These are phyloP conservation scores for Alternaria novae-zelandiae DNA, from an alignment of 2,329 filamentous ascomycete species.

Conservation along the genomic window DNA sequence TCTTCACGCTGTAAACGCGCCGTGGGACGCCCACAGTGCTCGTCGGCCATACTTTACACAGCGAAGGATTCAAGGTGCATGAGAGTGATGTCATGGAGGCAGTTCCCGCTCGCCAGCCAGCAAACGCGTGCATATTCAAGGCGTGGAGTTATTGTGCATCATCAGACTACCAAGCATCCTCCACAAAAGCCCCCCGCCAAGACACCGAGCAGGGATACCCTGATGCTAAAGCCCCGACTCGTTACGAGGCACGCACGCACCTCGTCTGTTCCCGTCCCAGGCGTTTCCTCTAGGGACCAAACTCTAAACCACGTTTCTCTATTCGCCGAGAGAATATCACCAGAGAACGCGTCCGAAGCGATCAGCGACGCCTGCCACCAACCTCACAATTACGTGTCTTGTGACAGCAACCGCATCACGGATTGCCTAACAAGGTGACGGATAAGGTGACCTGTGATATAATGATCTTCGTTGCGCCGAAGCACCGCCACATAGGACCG, in stretches of 20 bases:
- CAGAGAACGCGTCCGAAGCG: neutral
- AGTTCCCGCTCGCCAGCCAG: neutral
- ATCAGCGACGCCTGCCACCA: neutral
- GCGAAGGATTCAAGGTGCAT: conserved; percentile 3
- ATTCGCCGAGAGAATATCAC: neutral
- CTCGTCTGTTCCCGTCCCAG: conserved; percentile 14
- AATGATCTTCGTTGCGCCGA: conserved; percentile 6
- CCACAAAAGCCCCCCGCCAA: neutral
- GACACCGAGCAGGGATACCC: conserved; percentile 5
- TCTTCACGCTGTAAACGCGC: neutral
- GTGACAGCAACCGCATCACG: neutral
- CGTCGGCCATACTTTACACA: neutral
- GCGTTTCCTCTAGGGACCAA: conserved; percentile 4
- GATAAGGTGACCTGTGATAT: conserved; percentile 1
- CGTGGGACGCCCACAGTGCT: neutral
- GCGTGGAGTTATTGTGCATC: conserved; percentile 1
- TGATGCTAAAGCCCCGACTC: conserved; percentile 6
- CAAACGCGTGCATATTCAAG: conserved; percentile 2
- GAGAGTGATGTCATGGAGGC: conserved; percentile 6
- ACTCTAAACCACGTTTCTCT: conserved; percentile 11
- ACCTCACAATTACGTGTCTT: neutral
- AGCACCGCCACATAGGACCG: conserved; percentile 7
- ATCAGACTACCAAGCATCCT: conserved; percentile 2
- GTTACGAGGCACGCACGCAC: conserved; percentile 13
- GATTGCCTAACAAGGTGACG: neutral